phyloP scores from a whole-genome alignment of 75 land plant species.

The Selaginella tamariscina region DNA sequence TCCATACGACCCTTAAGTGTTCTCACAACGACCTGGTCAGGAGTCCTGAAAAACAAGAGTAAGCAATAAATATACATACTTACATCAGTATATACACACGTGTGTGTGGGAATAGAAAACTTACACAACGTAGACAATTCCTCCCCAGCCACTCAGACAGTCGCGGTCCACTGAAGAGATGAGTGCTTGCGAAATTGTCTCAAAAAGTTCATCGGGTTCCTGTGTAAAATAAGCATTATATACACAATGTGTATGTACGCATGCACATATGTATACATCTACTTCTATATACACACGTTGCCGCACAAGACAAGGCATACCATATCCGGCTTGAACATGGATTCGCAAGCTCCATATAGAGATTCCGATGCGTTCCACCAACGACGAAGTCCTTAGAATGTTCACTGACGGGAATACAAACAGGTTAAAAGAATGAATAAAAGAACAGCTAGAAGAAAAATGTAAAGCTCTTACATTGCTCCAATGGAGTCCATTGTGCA shows the following conservation, averaged over 20 bases:
- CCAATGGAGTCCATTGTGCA: constrained; percentile 97
- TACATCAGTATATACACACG: not conserved
- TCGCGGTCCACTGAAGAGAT: constrained; percentile 88
- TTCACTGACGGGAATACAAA: constrained; percentile 37
- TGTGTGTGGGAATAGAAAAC: not conserved
- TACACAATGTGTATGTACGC: no score
- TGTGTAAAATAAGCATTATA: constrained; percentile 15
- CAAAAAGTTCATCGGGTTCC: constrained; percentile 92
- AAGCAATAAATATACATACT: not conserved
- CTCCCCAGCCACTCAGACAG: constrained; percentile 97
- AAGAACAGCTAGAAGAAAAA: not conserved
- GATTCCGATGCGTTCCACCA: constrained; percentile 90
- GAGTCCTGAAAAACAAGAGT: constrained; percentile 37
- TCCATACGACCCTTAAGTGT: constrained; percentile 88
- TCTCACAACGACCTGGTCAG: constrained; percentile 51
- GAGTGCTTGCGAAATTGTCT: constrained; percentile 79
- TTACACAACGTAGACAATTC: constrained; percentile 92
- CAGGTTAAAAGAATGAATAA: not conserved
- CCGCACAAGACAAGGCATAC: constrained; percentile 25
- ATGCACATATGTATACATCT: no score
- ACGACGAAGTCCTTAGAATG: constrained; percentile 94
- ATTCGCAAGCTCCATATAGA: constrained; percentile 94
- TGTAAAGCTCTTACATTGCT: constrained; percentile 59
- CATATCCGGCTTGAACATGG: constrained; percentile 95
- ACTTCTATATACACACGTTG: no score